Percentiles rank a stretch among this genome's conserved stretches.
phyloP scores from a whole-genome alignment of 2,329 filamentous ascomycete species.

The Exophiala sp. region DNA sequence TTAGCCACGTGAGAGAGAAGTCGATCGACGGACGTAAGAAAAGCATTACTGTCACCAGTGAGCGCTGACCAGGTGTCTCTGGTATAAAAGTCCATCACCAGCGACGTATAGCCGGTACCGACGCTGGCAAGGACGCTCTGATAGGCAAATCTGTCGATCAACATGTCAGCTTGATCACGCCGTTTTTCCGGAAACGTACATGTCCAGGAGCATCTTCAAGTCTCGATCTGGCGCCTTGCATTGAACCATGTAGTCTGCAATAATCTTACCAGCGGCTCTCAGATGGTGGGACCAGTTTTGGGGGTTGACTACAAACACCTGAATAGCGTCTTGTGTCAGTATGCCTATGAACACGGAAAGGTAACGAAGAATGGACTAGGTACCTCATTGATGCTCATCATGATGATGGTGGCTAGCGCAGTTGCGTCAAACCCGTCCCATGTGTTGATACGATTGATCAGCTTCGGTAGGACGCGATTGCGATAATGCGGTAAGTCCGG shows the following conservation, averaged over 20 bases:
- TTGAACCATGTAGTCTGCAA: constrained; percentile 3
- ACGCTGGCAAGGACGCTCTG: constrained; percentile 6
- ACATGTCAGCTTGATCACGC: neutral
- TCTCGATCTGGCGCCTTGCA: constrained; percentile 6
- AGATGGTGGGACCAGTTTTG: constrained; percentile 3
- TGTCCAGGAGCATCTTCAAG: constrained; percentile 6
- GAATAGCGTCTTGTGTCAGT: neutral
- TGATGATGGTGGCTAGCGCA: constrained; percentile 8
- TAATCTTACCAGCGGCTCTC: constrained; percentile 3
- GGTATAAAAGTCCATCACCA: constrained; percentile 8
- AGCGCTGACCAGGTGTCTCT: constrained; percentile 7
- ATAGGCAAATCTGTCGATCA: constrained; percentile 7
- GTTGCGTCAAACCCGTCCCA: constrained; percentile 1
- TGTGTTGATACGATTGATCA: neutral
- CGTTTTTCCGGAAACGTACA: neutral
- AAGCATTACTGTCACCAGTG: constrained; percentile 1
- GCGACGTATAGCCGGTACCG: neutral
- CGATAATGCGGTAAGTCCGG: constrained; percentile 2
- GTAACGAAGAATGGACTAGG: neutral
- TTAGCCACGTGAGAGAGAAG: constrained; percentile 7
- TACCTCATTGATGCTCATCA: constrained; percentile 10
- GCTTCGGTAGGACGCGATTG: constrained; percentile 1
- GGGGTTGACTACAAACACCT: constrained; percentile 10
- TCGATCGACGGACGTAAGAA: constrained; percentile 7
- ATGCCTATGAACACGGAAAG: neutral